Percentiles rank a stretch among this genome's conserved stretches.
phyloP scores from a whole-genome alignment of 1,284 basidiomycete genomes.

The Ceratobasidium sp. region DNA sequence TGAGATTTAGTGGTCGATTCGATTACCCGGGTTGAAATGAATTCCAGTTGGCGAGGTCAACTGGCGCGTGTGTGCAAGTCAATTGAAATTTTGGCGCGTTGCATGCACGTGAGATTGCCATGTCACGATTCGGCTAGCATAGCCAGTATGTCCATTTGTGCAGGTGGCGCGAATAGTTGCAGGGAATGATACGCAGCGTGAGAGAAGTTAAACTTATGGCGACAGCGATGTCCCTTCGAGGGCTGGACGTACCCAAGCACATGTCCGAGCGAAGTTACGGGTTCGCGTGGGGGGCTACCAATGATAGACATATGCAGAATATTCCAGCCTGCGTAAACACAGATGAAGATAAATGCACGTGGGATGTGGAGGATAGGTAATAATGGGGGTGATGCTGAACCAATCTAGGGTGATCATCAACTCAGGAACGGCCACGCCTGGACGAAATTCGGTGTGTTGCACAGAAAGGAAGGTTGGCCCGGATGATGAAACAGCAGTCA shows the following conservation, averaged over 20 bases:
- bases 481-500: constrained; percentile 27
- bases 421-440: constrained; percentile 21
- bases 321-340: constrained; percentile 1
- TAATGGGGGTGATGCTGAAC: constrained; percentile 4
- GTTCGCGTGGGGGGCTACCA: background rate
- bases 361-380: background rate
- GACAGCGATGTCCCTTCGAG: background rate
- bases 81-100: background rate
- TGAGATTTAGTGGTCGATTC: background rate
- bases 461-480: constrained; percentile 9
- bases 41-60: background rate
- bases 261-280: background rate
- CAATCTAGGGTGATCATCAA: constrained; percentile 27
- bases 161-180: constrained; percentile 13
- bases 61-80: background rate
- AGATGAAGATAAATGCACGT: constrained; percentile 24
- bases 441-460: constrained; percentile 16
- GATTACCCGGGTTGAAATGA: background rate
- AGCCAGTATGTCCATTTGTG: background rate
- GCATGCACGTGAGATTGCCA: background rate
- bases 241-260: background rate
- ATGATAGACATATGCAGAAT: background rate
- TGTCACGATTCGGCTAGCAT: background rate
- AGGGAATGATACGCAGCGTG: constrained; percentile 31
- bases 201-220: constrained; percentile 18